Evolutionary conservation across 345 rosid genomes (phyloP).

Genomic region (Firmiana major): DNA sequence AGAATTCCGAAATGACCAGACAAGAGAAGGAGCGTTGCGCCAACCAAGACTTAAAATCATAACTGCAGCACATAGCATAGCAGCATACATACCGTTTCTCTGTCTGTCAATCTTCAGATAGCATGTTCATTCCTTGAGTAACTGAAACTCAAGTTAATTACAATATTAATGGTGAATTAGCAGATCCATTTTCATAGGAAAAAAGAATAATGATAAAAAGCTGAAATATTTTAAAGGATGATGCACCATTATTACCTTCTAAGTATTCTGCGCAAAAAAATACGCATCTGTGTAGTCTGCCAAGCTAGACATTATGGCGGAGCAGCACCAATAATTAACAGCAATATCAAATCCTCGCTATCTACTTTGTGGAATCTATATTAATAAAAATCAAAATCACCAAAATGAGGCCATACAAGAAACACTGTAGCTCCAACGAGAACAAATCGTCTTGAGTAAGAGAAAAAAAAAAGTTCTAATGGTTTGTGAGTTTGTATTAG

Average conservation of each 20-base stretch:
- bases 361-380: constrained; percentile 89
- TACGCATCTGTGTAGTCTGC: constrained; percentile 83
- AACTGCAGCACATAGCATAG: constrained; percentile 9
- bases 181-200: neutral
- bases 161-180: neutral
- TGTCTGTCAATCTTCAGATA: constrained; percentile 59
- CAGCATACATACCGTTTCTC: constrained; percentile 69
- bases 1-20: neutral
- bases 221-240: neutral
- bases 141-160: neutral
- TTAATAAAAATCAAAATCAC: neutral
- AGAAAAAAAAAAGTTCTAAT: neutral
- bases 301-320: constrained; percentile 57
- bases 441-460: neutral
- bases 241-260: constrained; percentile 44
- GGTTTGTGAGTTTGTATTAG: neutral
- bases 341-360: constrained; percentile 78
- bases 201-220: neutral
- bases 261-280: constrained; percentile 69
- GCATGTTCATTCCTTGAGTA: constrained; percentile 11
- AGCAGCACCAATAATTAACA: constrained; percentile 90
- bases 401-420: neutral
- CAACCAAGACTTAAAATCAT: constrained; percentile 10
- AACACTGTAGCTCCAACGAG: neutral
- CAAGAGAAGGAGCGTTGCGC: neutral